A percentile compares a stretch with the other conserved stretches of the same genome.
phyloP scores from a whole-genome alignment of 2,329 filamentous ascomycete genomes.

The Raffaelea arxii region DNA sequence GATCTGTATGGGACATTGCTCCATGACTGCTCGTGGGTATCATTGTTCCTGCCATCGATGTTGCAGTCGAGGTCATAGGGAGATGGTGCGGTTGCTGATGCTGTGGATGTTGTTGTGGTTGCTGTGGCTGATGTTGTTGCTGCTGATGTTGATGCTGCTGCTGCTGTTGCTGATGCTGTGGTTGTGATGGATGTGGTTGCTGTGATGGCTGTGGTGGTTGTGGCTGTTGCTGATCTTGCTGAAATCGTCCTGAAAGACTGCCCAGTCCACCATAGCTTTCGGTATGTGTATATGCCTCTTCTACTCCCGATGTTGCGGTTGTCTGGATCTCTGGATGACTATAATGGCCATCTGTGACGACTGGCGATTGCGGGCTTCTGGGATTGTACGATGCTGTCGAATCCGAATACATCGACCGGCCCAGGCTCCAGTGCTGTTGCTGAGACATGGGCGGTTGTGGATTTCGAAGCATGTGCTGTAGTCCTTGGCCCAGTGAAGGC shows the following conservation, averaged over 20 bases:
- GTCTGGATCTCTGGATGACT: not conserved
- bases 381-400: not conserved
- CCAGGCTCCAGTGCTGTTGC: slow-evolving; percentile 3
- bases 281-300: too few species aligned
- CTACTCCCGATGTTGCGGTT: too few species aligned
- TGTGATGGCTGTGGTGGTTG: slow-evolving; percentile 2
- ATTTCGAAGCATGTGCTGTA: not conserved
- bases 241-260: slow-evolving; percentile 1
- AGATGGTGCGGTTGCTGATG: not conserved
- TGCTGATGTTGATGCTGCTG: not conserved
- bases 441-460: not conserved
- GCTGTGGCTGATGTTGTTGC: not conserved
- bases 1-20: too few species aligned
- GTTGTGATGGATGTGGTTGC: not conserved
- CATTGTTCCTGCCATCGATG: too few species aligned
- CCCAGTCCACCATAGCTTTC: not conserved
- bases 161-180: too few species aligned
- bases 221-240: slow-evolving; percentile 1
- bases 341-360: slow-evolving; percentile 1
- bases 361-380: slow-evolving; percentile 8
- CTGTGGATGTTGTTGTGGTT: too few species aligned
- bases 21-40: too few species aligned
- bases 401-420: not conserved
- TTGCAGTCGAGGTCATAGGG: not conserved
- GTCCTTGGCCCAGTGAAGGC: not conserved